These are phyloP conservation scores for Nepenthes gracilis DNA, from an alignment of 148 eudicot species.

Conservation along the genomic window DNA sequence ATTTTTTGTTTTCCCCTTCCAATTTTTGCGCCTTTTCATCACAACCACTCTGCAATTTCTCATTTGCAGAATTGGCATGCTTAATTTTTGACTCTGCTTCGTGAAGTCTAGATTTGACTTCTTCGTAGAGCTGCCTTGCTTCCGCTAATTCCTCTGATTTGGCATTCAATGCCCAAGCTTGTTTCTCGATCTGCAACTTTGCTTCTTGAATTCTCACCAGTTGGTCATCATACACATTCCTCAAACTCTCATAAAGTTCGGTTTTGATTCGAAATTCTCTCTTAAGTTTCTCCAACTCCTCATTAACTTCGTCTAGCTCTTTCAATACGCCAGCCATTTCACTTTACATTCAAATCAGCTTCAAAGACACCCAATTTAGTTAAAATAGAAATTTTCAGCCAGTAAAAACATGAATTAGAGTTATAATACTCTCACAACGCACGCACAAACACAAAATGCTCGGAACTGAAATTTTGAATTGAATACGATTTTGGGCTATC, in stretches of 20 bases:
- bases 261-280: conserved; percentile 36
- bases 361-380: background rate
- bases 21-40: conserved; percentile 36
- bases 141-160: conserved; percentile 41
- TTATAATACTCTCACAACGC: too few relatives aligned
- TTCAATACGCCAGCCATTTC: conserved; percentile 36
- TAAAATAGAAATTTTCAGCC: too few relatives aligned
- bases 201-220: conserved; percentile 31
- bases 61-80: conserved; percentile 38
- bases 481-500: too few relatives aligned
- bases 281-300: conserved; percentile 40
- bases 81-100: conserved; percentile 33
- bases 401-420: too few relatives aligned
- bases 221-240: conserved; percentile 43
- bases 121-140: conserved; percentile 37
- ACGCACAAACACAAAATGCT: too few relatives aligned
- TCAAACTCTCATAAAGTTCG: conserved; percentile 38
- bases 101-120: conserved; percentile 31
- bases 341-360: background rate
- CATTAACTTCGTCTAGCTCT: conserved; percentile 42
- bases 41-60: conserved; percentile 34
- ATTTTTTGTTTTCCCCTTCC: conserved; percentile 47
- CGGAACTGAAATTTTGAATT: too few relatives aligned
- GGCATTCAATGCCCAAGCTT: conserved; percentile 32
- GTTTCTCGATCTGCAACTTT: conserved; percentile 35